A percentile compares a stretch with the other conserved stretches of the same genome.
These are phyloP conservation scores for Stachybotrys chlorohalonatus DNA, from an alignment of 2,329 filamentous ascomycete species.

Conservation along the genomic window DNA sequence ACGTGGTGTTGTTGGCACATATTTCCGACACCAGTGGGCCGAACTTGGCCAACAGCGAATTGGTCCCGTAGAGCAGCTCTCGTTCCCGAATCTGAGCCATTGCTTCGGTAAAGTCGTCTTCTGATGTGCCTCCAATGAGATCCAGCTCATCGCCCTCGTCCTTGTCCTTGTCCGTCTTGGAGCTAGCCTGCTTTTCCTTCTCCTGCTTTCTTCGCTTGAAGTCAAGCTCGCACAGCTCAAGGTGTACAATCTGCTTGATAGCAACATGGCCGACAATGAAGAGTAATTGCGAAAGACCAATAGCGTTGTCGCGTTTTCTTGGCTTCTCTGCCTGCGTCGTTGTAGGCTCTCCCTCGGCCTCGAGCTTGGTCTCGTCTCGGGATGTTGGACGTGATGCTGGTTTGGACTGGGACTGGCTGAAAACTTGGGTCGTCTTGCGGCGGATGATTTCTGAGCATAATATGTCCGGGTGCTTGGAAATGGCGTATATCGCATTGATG, in stretches of 20 bases:
- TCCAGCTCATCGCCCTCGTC: constrained; percentile 83
- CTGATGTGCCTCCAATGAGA: constrained; percentile 91
- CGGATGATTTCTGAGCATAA: constrained; percentile 86
- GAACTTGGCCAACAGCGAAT: constrained; percentile 80
- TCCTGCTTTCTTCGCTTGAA: constrained; percentile 95
- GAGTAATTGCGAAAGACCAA: constrained; percentile 78
- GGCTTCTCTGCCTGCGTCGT: constrained; percentile 28
- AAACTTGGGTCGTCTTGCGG: constrained; percentile 78
- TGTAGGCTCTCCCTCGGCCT: constrained; percentile 20
- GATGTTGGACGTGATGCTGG: constrained; percentile 36
- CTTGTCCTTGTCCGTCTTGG: constrained; percentile 42
- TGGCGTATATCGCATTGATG: constrained; percentile 85
- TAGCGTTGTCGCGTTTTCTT: constrained; percentile 56
- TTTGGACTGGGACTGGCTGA: constrained; percentile 35
- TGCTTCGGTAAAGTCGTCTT: constrained; percentile 84
- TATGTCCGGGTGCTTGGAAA: constrained; percentile 89
- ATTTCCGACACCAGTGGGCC: constrained; percentile 89
- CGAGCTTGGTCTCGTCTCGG: constrained; percentile 27
- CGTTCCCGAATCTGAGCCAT: constrained; percentile 77
- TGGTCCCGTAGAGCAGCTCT: constrained; percentile 72
- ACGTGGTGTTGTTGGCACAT: constrained; percentile 88
- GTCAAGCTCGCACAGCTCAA: constrained; percentile 94
- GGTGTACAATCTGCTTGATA: constrained; percentile 97
- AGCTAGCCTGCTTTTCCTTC: constrained; percentile 58
- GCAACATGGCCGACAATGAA: constrained; percentile 95